phyloP scores from a whole-genome alignment of 306 rosid genomes.

The Pyrus betulifolia region DNA sequence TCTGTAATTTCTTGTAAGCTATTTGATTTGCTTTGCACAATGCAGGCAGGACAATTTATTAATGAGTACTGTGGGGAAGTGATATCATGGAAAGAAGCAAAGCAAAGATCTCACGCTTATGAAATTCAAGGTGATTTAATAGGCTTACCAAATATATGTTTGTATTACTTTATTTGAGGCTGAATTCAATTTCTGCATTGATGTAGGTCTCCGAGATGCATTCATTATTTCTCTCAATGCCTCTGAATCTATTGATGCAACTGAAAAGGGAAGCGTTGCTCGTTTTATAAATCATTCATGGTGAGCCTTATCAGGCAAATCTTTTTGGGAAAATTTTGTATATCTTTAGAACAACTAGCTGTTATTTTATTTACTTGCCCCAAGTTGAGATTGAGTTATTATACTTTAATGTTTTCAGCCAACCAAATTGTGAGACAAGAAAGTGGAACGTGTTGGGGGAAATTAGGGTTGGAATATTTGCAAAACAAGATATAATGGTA shows the following conservation, averaged over 20 bases:
- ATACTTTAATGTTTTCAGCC: constrained; percentile 50
- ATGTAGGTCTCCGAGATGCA: constrained; percentile 87
- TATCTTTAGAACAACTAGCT: neutral
- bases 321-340: neutral
- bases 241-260: constrained; percentile 92
- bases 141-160: constrained; percentile 1
- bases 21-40: constrained; percentile 17
- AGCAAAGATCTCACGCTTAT: constrained; percentile 75
- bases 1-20: neutral
- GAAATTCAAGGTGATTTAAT: constrained; percentile 61
- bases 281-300: constrained; percentile 97
- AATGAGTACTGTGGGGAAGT: constrained; percentile 98
- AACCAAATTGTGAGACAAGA: constrained; percentile 92
- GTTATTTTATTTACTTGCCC: neutral
- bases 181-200: constrained; percentile 20
- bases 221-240: constrained; percentile 83
- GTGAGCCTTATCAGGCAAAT: constrained; percentile 41
- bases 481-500: constrained; percentile 64
- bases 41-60: constrained; percentile 70
- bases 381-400: constrained; percentile 26
- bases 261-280: constrained; percentile 84
- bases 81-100: constrained; percentile 94
- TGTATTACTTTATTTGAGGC: constrained; percentile 11
- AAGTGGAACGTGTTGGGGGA: constrained; percentile 97
- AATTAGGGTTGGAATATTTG: constrained; percentile 95